Conservation (phyloP, 192 early-diverging fungal genomes). For the Nowakowskiella sp. region DNA sequence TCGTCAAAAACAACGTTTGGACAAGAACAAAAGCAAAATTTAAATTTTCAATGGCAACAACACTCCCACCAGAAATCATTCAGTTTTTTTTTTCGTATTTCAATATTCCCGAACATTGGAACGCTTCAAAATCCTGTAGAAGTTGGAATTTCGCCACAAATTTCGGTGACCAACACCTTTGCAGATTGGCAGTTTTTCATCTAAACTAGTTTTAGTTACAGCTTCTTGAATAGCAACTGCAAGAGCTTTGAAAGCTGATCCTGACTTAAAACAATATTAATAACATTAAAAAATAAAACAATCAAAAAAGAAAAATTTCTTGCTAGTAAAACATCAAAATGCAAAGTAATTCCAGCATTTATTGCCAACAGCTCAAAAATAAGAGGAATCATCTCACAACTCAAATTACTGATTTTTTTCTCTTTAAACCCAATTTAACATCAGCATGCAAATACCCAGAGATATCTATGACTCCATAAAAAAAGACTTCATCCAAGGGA, state of each 20-base stretch:
- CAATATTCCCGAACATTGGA: too few species aligned
- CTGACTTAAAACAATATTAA: conserved; percentile 51
- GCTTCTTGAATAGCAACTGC: conserved; percentile 92
- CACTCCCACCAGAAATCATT: too few species aligned
- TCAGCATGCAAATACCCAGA: conserved; percentile 82
- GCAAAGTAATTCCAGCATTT: conserved; percentile 86
- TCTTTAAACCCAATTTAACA: conserved; percentile 79
- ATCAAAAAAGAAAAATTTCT: neutral
- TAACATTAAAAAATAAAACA: neutral
- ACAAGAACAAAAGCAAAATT: too few species aligned
- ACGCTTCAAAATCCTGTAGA: too few species aligned
- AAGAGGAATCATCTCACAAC: conserved; percentile 98
- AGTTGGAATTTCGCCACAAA: too few species aligned
- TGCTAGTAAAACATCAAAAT: conserved; percentile 78
- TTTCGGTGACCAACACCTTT: too few species aligned
- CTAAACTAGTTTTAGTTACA: conserved; percentile 70
- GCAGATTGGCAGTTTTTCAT: conserved; percentile 85
- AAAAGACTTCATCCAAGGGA: conserved; percentile 81
- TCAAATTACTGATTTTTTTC: conserved; percentile 83
- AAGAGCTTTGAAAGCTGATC: conserved; percentile 94
- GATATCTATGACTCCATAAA: conserved; percentile 90
- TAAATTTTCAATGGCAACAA: too few species aligned
- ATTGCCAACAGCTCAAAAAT: conserved; percentile 88
- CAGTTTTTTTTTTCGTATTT: too few species aligned
- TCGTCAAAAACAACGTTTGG: too few species aligned